Conservation (phyloP, 768 basidiomycete genomes). For the Suillus ampliporus region DNA sequence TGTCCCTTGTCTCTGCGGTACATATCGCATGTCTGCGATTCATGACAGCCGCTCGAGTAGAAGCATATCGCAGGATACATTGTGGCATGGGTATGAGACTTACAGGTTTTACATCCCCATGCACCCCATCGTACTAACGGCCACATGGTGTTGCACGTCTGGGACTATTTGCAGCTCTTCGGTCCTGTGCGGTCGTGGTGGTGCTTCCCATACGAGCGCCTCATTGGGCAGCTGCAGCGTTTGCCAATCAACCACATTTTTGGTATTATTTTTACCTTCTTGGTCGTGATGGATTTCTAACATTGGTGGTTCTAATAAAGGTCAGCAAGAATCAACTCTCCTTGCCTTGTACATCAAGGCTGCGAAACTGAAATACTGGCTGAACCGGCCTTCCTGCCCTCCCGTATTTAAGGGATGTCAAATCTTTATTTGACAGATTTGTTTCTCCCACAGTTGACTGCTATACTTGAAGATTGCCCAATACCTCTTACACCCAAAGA, state of each 20-base stretch:
- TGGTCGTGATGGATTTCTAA: not conserved
- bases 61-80: conserved; percentile 24
- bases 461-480: not conserved
- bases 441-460: not conserved
- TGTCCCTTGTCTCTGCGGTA: conserved; percentile 36
- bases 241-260: conserved; percentile 30
- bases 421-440: conserved; percentile 23
- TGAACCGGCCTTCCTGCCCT: conserved; percentile 24
- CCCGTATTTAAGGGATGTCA: conserved; percentile 20
- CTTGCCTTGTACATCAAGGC: conserved; percentile 20
- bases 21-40: conserved; percentile 27
- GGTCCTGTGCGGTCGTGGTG: conserved; percentile 44
- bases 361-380: conserved; percentile 21
- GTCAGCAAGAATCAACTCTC: conserved; percentile 19
- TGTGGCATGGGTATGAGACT: conserved; percentile 22
- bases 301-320: conserved; percentile 13
- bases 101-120: conserved; percentile 24
- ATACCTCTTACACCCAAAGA: not conserved
- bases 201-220: conserved; percentile 30
- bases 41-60: conserved; percentile 11
- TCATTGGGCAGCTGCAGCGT: conserved; percentile 29
- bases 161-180: conserved; percentile 40
- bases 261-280: conserved; percentile 42
- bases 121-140: conserved; percentile 29
- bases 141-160: conserved; percentile 38